Evolutionary conservation across 2,329 filamentous ascomycete genomes (phyloP), one percentile per base, ranked within the genome.

Genomic region (Ascochyta clinopodiicola): DNA sequence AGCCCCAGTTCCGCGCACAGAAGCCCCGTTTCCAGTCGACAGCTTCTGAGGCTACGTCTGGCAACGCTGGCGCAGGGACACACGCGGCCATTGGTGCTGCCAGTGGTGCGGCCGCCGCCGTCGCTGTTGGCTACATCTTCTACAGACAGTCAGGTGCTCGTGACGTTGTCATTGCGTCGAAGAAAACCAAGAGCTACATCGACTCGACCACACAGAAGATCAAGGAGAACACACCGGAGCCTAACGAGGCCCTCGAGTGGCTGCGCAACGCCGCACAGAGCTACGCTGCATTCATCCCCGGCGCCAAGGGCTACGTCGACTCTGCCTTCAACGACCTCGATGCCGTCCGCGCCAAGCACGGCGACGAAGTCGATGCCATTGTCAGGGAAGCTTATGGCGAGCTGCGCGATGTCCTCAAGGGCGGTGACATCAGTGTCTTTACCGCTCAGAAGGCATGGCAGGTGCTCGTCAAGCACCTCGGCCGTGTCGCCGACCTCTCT

Each of bases 271-370:
- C 87, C 12, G 85, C 86, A 25, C 86, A 85, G 69, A 86, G 86
- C 22, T 92, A 92, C 68, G 87, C 88, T 2, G 80, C 79, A 2
- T 90, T 88, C 80, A 84, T 93, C 27, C 90, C 90, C 0, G 90
- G 90, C 12, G 89, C 86, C 2, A 83, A 83, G 27, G 76, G 80
- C 42, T 91, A 89, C 64, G 84, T 92, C 43, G 88, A 92, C 68
- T 75, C 80, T 1, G 85, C 84, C 0, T 93, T 92, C 75, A 80
- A 88, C 22, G 89, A 92, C 63, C 79, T 90, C 38, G 89, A 92
- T 44, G 84, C 82, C 29, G 81, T 92, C 27, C 83, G 86, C 39
- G 75, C 84, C 60, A 88, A 88, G 68, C 88, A 92, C 72, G 81
- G 83, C 40, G 81, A 88, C 0, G 88, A 92, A 70, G 87, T 90